A percentile compares a stretch with the other conserved stretches of the same genome.
Evolutionary conservation across 768 basidiomycete genomes (phyloP).

Genomic region (Tylopilus felleus): DNA sequence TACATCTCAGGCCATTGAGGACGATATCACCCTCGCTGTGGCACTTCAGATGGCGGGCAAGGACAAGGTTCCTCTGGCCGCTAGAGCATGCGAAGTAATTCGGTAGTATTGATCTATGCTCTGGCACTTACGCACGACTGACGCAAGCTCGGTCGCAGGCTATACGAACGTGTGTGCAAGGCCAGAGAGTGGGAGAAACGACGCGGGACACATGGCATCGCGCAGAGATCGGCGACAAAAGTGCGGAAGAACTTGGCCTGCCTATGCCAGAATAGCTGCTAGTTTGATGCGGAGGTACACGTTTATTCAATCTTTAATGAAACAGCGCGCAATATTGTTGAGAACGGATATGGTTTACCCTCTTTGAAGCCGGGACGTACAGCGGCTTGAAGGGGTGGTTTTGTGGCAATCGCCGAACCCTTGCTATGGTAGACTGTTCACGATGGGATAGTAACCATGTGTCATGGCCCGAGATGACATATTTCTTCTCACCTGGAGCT

Average conservation of each 20-base stretch:
- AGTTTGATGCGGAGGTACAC: slow-evolving; percentile 28
- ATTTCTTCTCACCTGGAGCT: slow-evolving; percentile 10
- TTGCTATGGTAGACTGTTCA: not conserved
- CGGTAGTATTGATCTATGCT: slow-evolving; percentile 1
- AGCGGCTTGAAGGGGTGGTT: slow-evolving; percentile 3
- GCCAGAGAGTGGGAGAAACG: slow-evolving; percentile 21
- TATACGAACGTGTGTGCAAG: not conserved
- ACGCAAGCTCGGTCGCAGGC: not conserved
- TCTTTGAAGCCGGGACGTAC: slow-evolving; percentile 4
- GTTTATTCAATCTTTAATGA: slow-evolving; percentile 20
- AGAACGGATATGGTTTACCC: slow-evolving; percentile 25
- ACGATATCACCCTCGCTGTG: slow-evolving; percentile 35
- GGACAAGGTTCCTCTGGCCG: not conserved
- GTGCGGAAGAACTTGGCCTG: slow-evolving; percentile 10
- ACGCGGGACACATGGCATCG: slow-evolving; percentile 25
- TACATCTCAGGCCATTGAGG: slow-evolving; percentile 42
- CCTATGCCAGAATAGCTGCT: slow-evolving; percentile 30
- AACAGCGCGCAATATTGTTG: slow-evolving; percentile 18
- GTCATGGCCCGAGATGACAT: slow-evolving; percentile 6
- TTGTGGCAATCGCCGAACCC: slow-evolving; percentile 11
- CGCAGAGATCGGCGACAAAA: slow-evolving; percentile 14
- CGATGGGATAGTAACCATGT: slow-evolving; percentile 13
- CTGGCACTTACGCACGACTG: not conserved
- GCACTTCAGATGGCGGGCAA: slow-evolving; percentile 18
- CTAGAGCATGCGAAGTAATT: slow-evolving; percentile 15